These are phyloP conservation scores for Saksenaea vasiformis DNA, from an alignment of 371 early-diverging fungal species.

Conservation along the genomic window DNA sequence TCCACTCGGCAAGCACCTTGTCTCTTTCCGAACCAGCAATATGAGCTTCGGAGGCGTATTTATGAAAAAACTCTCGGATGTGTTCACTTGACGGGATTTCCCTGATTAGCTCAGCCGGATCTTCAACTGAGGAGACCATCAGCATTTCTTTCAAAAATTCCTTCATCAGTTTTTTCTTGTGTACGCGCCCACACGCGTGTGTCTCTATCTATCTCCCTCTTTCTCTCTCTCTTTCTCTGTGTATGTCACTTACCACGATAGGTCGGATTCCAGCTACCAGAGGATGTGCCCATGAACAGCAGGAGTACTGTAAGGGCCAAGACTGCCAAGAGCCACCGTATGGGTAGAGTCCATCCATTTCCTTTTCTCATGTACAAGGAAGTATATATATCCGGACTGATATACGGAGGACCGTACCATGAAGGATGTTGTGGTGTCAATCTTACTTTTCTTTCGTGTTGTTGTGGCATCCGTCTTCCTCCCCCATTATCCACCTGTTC, in stretches of 20 bases:
- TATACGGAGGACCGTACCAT: neutral
- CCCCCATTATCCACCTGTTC: neutral
- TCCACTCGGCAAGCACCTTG: conserved; percentile 53
- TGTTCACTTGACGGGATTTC: conserved; percentile 30
- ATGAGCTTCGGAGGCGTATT: conserved; percentile 53
- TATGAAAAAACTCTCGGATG: conserved; percentile 24
- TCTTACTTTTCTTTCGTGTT: neutral
- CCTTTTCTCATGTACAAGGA: neutral
- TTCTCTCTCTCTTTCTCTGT: too few species aligned
- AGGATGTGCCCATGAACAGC: neutral
- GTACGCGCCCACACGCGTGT: too few species aligned
- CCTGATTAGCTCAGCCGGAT: conserved; percentile 24
- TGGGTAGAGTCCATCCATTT: neutral
- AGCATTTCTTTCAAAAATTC: conserved; percentile 3
- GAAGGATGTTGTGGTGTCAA: neutral
- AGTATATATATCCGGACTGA: neutral
- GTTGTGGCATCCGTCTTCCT: neutral
- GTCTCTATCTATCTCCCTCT: too few species aligned
- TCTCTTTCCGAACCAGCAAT: conserved; percentile 49
- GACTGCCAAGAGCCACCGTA: neutral
- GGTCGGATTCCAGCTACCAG: neutral
- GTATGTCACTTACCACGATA: conserved; percentile 10
- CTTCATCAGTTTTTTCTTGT: too few species aligned
- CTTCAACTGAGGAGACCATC: neutral
- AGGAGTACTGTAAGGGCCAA: neutral